Evolutionary conservation across 2,329 filamentous ascomycete genomes (phyloP).

Genomic region (Stemphylium lycopersici): DNA sequence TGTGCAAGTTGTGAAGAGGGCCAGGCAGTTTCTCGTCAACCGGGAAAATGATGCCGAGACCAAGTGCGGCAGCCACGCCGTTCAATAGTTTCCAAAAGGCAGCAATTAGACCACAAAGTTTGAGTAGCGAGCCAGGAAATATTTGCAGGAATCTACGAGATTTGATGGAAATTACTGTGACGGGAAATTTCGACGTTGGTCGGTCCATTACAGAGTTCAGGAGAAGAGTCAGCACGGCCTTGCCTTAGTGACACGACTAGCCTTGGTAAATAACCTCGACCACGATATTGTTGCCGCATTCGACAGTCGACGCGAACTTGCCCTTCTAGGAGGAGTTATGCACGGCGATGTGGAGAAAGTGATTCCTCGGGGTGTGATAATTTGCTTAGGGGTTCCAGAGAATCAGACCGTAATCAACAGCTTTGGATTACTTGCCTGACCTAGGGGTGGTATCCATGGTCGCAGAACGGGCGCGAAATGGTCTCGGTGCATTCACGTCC

Average conservation of each 20-base stretch:
- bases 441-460: not conserved
- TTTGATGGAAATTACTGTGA: not conserved
- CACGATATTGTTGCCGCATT: conserved; percentile 4
- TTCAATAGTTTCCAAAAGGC: not conserved
- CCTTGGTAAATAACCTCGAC: conserved; percentile 3
- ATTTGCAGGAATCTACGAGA: not conserved
- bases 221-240: conserved; percentile 1
- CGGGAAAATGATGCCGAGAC: not conserved
- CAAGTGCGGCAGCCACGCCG: not conserved
- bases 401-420: not conserved
- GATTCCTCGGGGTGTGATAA: conserved; percentile 1
- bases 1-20: not conserved
- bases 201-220: not conserved
- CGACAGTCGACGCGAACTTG: conserved; percentile 2
- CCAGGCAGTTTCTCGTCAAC: not conserved
- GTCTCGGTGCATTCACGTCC: not conserved
- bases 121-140: not conserved
- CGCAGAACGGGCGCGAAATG: not conserved
- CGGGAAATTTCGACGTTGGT: not conserved
- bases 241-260: not conserved
- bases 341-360: not conserved
- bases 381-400: conserved; percentile 1
- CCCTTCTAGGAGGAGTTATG: not conserved
- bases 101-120: not conserved
- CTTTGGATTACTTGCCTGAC: not conserved